Evolutionary conservation across 1,284 basidiomycete species (phyloP).

Genomic region (Trichosporon sp.): DNA sequence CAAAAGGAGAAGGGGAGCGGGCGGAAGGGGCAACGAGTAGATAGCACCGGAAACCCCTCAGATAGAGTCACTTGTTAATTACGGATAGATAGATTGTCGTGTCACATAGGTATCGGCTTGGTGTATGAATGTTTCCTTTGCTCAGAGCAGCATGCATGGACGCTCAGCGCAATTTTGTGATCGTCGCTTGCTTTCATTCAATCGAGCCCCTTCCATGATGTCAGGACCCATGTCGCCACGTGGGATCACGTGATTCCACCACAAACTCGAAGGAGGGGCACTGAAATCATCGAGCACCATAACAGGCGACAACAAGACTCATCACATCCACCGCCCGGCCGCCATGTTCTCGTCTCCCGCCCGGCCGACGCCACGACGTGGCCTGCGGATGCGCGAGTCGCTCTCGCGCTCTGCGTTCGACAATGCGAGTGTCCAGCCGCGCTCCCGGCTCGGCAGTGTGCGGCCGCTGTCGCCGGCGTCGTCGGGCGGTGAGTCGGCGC

Average conservation of each 20-base stretch:
- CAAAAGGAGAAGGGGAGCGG: background rate
- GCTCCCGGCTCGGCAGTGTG: conserved; percentile 10
- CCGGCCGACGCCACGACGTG: conserved; percentile 33
- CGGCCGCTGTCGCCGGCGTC: conserved; percentile 9
- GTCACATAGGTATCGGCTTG: conserved; percentile 1
- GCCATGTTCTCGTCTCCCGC: conserved; percentile 42
- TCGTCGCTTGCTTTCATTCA: background rate
- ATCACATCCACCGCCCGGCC: background rate
- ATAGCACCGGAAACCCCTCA: background rate
- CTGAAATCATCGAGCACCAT: conserved; percentile 2
- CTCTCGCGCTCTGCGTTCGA: conserved; percentile 26
- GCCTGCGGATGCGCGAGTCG: conserved; percentile 21
- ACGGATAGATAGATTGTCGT: background rate
- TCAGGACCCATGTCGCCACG: background rate
- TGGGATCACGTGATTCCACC: conserved; percentile 7
- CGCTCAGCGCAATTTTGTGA: background rate
- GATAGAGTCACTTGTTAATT: background rate
- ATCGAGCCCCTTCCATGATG: background rate
- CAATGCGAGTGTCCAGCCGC: conserved; percentile 17
- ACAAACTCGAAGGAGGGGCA: background rate
- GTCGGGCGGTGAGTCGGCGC: conserved; percentile 27
- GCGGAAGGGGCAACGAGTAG: background rate
- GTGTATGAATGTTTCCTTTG: background rate
- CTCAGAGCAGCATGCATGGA: too few species aligned
- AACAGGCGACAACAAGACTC: conserved; percentile 1